Conservation (phyloP, 2,329 filamentous ascomycete genomes). For the Talaromyces sp. region DNA sequence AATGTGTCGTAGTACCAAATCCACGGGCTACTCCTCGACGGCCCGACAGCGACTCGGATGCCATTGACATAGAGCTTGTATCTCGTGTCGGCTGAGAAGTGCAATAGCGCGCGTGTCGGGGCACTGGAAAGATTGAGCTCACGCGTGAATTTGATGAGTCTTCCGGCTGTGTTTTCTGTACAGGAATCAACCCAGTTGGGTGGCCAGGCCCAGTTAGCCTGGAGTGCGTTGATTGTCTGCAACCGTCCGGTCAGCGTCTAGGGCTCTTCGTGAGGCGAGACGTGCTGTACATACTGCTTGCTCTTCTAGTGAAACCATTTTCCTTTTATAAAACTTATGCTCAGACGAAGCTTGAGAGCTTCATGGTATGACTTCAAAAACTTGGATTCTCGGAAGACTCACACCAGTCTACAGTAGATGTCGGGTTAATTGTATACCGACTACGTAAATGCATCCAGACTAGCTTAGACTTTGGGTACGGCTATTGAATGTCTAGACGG, state of each 20-base stretch:
- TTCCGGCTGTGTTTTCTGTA: constrained; percentile 25
- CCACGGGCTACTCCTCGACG: constrained; percentile 28
- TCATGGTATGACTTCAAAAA: neutral
- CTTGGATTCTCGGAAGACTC: neutral
- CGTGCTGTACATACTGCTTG: neutral
- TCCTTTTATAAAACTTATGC: neutral
- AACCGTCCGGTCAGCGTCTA: neutral
- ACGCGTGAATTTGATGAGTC: constrained; percentile 27
- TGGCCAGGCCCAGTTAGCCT: constrained; percentile 36
- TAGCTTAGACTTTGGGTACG: neutral
- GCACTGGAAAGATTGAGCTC: constrained; percentile 20
- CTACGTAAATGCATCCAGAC: neutral
- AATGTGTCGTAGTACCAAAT: constrained; percentile 29
- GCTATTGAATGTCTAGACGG: neutral
- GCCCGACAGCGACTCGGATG: constrained; percentile 30
- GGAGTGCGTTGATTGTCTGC: constrained; percentile 28
- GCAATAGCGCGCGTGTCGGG: constrained; percentile 23
- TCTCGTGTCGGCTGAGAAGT: constrained; percentile 33
- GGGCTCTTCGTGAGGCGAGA: neutral
- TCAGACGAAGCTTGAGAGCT: too few relatives aligned
- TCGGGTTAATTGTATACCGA: neutral
- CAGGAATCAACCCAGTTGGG: constrained; percentile 30
- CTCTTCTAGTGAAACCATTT: neutral
- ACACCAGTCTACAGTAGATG: neutral
- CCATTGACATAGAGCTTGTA: constrained; percentile 41